phyloP scores from a whole-genome alignment of 75 land plant genomes.

The Pinus taeda region DNA sequence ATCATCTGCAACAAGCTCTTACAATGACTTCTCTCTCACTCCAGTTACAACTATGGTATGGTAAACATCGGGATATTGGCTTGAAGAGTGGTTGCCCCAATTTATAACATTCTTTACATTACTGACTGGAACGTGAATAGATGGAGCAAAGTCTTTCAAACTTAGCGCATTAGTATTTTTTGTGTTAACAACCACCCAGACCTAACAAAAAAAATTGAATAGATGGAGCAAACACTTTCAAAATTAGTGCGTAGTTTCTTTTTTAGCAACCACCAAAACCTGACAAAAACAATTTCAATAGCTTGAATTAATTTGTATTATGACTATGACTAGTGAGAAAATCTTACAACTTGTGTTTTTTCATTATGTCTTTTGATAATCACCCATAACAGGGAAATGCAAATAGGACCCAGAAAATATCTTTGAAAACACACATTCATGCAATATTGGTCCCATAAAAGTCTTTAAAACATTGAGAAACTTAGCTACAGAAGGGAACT shows the following conservation, averaged over 20 bases:
- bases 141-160: too few species aligned
- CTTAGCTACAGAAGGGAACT: not conserved
- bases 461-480: not conserved
- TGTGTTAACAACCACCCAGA: too few species aligned
- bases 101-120: too few species aligned
- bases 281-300: slow-evolving; percentile 13
- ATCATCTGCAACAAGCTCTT: too few species aligned
- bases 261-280: slow-evolving; percentile 90
- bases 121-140: too few species aligned
- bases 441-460: not conserved
- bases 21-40: too few species aligned
- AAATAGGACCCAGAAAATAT: not conserved
- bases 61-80: too few species aligned
- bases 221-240: slow-evolving; percentile 87
- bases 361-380: not conserved
- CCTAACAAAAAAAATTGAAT: slow-evolving; percentile 11
- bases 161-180: too few species aligned
- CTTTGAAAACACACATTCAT: not conserved
- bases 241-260: slow-evolving; percentile 89
- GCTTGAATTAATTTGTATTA: not conserved
- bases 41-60: too few species aligned
- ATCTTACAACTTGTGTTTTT: not conserved
- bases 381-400: not conserved
- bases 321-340: not conserved
- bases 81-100: too few species aligned